These are phyloP conservation scores for Trichosporon asahii DNA, from an alignment of 1,284 basidiomycete genomes.

Conservation along the genomic window DNA sequence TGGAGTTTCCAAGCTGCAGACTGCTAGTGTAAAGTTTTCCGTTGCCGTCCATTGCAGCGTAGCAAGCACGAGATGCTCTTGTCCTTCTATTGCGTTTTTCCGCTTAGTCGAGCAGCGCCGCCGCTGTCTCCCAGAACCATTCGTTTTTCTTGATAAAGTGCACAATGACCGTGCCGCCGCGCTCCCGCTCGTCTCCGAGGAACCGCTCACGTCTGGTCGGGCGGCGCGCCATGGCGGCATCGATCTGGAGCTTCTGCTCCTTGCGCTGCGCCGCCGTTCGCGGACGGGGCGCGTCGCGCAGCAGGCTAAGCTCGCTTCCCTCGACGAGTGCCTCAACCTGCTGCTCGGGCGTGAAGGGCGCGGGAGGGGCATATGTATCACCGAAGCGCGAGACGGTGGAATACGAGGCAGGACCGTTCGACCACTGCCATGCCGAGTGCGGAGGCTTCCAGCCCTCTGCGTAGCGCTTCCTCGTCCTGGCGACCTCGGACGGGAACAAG, in stretches of 20 bases:
- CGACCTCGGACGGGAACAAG: conserved; percentile 87
- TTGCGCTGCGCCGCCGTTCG: conserved; percentile 55
- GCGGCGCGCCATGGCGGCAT: conserved; percentile 21
- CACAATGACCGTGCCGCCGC: conserved; percentile 90
- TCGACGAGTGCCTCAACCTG: conserved; percentile 90
- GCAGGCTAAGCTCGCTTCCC: conserved; percentile 54
- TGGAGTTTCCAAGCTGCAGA: not conserved
- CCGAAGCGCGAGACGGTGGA: conserved; percentile 87
- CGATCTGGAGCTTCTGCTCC: conserved; percentile 22
- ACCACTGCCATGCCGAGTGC: conserved; percentile 41
- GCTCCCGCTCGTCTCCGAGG: conserved; percentile 54
- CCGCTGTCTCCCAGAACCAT: conserved; percentile 92
- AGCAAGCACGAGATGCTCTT: not conserved
- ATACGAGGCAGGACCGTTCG: conserved; percentile 55
- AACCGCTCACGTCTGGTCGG: conserved; percentile 59
- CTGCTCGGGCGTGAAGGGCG: conserved; percentile 64
- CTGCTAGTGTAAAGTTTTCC: not conserved
- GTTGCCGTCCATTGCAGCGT: not conserved
- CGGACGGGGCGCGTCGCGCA: conserved; percentile 22
- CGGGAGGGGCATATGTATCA: conserved; percentile 68
- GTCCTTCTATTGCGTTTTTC: not conserved
- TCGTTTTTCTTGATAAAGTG: conserved; percentile 96
- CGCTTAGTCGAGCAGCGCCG: conserved; percentile 69
- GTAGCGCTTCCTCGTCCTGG: conserved; percentile 58
- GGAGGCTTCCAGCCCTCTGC: conserved; percentile 9